Conservation (phyloP, 192 early-diverging fungal species). For the Radiomyces spectabilis region DNA sequence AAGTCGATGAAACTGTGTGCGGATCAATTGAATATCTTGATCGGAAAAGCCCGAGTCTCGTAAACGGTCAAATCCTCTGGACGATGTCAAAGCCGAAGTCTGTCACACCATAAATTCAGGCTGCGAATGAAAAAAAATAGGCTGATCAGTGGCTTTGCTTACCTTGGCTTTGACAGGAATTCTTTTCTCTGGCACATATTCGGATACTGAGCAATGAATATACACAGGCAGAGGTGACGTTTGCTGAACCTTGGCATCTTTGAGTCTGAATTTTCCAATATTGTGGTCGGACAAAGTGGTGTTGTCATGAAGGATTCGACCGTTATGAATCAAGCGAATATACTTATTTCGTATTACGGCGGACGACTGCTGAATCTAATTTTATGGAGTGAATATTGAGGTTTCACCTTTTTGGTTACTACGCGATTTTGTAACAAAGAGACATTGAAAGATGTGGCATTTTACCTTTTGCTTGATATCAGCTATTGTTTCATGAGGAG, state of each 20-base stretch:
- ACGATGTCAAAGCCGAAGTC: too few species aligned
- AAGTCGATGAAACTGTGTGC: conserved; percentile 45
- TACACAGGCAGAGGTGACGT: conserved; percentile 31
- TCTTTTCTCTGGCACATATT: conserved; percentile 26
- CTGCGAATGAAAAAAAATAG: neutral
- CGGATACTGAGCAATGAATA: conserved; percentile 46
- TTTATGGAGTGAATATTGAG: neutral
- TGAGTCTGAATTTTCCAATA: conserved; percentile 5
- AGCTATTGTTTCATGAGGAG: conserved; percentile 26
- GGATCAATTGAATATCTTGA: conserved; percentile 45
- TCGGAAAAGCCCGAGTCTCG: conserved; percentile 50
- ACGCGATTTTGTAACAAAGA: neutral
- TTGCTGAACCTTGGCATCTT: conserved; percentile 18
- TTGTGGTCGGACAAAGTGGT: conserved; percentile 25
- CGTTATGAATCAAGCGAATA: conserved; percentile 42
- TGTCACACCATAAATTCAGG: too few species aligned
- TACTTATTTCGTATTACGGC: conserved; percentile 30
- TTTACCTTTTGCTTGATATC: conserved; percentile 40
- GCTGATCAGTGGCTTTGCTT: neutral
- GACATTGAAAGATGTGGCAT: neutral
- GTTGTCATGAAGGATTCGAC: conserved; percentile 33
- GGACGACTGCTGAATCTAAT: conserved; percentile 28
- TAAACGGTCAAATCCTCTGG: conserved; percentile 49
- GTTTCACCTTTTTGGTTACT: neutral
- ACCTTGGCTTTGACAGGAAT: conserved; percentile 9